A percentile compares a stretch with the other conserved stretches of the same genome.
phyloP scores from a whole-genome alignment of 495 filamentous ascomycete genomes.

The Daldinia bambusicola region DNA sequence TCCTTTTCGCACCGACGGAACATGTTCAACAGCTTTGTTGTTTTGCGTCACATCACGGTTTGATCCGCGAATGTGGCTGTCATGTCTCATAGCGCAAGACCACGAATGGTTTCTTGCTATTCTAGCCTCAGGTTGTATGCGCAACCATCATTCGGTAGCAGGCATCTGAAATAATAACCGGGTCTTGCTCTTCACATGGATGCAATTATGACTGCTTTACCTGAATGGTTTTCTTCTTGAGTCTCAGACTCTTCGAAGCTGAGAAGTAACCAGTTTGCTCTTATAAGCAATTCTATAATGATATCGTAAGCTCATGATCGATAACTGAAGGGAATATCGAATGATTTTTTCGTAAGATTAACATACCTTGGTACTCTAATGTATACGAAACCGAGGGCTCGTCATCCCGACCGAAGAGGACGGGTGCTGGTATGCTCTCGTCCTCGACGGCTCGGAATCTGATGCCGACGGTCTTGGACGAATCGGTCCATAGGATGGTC shows the following conservation, averaged over 20 bases:
- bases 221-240: constrained; percentile 60
- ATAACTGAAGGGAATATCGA: not conserved
- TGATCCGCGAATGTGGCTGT: constrained; percentile 20
- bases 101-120: constrained; percentile 19
- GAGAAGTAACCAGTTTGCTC: constrained; percentile 67
- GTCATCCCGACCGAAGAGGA: constrained; percentile 65
- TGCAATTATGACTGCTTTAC: constrained; percentile 69
- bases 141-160: constrained; percentile 16
- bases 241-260: constrained; percentile 66
- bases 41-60: constrained; percentile 19
- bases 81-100: constrained; percentile 18
- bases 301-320: constrained; percentile 15
- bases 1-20: constrained; percentile 23
- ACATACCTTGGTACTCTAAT: constrained; percentile 68
- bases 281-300: constrained; percentile 67
- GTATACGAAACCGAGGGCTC: constrained; percentile 68
- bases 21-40: constrained; percentile 46
- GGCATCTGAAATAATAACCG: constrained; percentile 14
- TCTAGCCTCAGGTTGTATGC: constrained; percentile 7
- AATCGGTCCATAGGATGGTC: constrained; percentile 68
- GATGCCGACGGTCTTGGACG: constrained; percentile 64
- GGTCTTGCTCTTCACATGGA: constrained; percentile 50
- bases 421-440: constrained; percentile 37
- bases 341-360: not conserved
- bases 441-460: constrained; percentile 60